Percentiles rank a stretch among this genome's conserved stretches.
Conservation (phyloP, 2,329 filamentous ascomycete genomes). For the Aspergillus floridensis region DNA sequence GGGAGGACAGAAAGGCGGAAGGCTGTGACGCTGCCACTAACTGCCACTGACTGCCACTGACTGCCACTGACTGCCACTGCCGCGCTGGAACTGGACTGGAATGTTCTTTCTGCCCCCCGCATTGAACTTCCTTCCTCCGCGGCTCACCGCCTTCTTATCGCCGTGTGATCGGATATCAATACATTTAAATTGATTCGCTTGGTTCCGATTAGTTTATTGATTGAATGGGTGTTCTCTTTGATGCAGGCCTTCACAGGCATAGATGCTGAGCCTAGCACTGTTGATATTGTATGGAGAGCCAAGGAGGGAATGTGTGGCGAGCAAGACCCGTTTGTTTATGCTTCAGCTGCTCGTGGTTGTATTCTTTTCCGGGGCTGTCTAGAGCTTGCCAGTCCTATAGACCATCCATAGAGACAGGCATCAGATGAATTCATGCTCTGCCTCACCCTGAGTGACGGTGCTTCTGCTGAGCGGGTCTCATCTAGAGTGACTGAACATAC, state of each 20-base stretch:
- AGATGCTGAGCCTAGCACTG: no score
- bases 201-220: no score
- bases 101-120: constrained; percentile 8
- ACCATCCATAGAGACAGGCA: no score
- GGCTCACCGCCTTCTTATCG: constrained; percentile 12
- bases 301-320: background rate
- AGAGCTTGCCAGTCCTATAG: no score
- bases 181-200: no score
- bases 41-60: background rate
- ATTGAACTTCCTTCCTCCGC: background rate
- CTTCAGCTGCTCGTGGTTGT: no score
- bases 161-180: background rate
- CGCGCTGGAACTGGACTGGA: background rate
- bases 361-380: no score
- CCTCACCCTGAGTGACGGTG: background rate
- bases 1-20: background rate
- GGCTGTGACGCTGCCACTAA: background rate
- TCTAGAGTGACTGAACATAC: background rate
- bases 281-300: background rate
- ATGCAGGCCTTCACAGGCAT: no score
- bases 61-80: background rate
- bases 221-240: no score
- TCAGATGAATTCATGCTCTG: no score
- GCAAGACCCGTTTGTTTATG: no score
- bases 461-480: background rate